Base-by-base conservation (phyloP, 257 asterid species). In the Agastache rugosa region DNA sequence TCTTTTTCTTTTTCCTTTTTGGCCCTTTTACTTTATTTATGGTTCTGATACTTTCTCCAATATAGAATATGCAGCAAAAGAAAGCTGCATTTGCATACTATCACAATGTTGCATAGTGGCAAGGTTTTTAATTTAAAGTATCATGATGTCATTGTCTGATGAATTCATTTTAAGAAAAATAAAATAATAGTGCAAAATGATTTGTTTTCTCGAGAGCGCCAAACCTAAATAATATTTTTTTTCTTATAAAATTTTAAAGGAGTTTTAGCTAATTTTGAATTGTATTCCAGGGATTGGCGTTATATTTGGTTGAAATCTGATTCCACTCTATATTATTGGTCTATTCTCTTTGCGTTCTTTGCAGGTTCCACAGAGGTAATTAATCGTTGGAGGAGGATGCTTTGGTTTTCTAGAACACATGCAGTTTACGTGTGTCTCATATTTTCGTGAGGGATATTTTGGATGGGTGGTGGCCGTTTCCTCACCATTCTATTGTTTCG, bases 31-130 rank as follows among this genome's bases (percentile, higher is more conserved):
- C 29, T 60, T 29, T 31, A 11, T 60, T 16, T 60, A 60, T 60
- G 44, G 11, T 60, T 60, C 23, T 60, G 20, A 29, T 60, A 29
- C 65, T 27, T 29, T 60, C 3, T 29, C 12, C 3, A 11, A 11
- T 11, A 23, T 7, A 14, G 20, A 15, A 27, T 59, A 14, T 59
- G 42, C 42, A 59, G 65, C 44, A 29, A 60, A 31, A 60, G 44
- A 60, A 60, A 31, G 69, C 50, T 58, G 63, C 47, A 61, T 61
- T 61, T 63, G 53, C 69, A 63, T 35, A 51, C 5, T 16, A 67
- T 45, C 39, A 47, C 15, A 45, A 47, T 20, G 12, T 16, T 67
- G 42, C 72, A 45, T 67, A 9, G 34, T 8, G 39, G 62, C 61
- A 20, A 20, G 75, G 42, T 71, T 71, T 12, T 71, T 11, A 34